Base-by-base conservation (phyloP, 208 protist genomes). In the Acanthamoeba castellanii region DNA sequence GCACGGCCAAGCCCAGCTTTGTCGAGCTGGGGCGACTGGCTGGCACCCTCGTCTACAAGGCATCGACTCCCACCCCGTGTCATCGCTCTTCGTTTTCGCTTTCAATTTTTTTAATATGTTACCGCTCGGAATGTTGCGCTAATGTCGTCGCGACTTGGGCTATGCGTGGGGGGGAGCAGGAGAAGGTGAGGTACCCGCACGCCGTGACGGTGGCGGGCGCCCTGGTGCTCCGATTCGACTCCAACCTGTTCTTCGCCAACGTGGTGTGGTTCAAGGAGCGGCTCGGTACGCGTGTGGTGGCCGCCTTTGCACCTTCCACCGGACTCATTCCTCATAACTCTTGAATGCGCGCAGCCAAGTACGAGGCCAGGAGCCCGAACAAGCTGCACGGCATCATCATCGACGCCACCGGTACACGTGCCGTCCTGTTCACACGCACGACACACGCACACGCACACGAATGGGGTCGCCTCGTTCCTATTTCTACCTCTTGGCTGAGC, bases 1-100 rank as follows among this genome's bases (percentile, higher is more conserved):
- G 34, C n/a, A 45, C 81, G 20, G 81, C 81, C n/a, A 88, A 88
- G 55, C 81, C 81, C 20, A 88, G 34, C 47, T 88, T 88, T 55
- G 42, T 34, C 47, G n/a, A n/a, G n/a, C 55, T 88, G 22, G 81
- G 81, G 30, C 81, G 81, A 30, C 81, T 88, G 22, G 11, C 81
- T 30, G 81, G 81, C 42, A 88, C 81, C 25, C 81, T 88, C 16
- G 81, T 88, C 18, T 88, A 88, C 81, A 88, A 88, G 55, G 55
- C 22, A 30, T 20, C 20, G 30, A 52, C 22, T 25, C n/a, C n/a
- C n/a, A n/a, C n/a, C n/a, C n/a, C n/a, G n/a, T n/a, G n/a, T n/a
- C n/a, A n/a, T n/a, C n/a, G n/a, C n/a, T n/a, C n/a, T n/a, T 16
- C 16, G 32, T 4, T 37, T 50, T 85, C 76, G 25, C 76, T 50